Percentiles rank a stretch among this genome's conserved stretches.
phyloP scores from a whole-genome alignment of 2,329 filamentous ascomycete genomes.

The Colletotrichum chlorophyti region DNA sequence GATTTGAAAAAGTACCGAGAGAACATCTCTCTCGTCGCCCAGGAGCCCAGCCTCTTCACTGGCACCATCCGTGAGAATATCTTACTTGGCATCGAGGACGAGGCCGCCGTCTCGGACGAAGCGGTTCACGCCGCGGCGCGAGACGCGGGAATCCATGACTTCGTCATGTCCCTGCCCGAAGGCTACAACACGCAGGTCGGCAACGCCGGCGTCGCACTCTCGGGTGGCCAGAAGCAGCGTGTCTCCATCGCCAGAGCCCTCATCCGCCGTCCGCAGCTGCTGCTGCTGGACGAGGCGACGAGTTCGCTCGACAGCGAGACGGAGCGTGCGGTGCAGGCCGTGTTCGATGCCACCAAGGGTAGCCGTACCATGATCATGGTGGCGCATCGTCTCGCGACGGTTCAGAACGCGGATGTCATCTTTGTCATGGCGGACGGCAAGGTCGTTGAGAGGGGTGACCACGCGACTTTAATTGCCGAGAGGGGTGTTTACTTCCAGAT shows the following conservation, averaged over 20 bases:
- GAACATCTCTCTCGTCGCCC: conserved; percentile 47
- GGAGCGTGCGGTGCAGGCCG: conserved; percentile 23
- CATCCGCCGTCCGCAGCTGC: conserved; percentile 16
- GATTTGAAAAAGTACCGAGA: conserved; percentile 37
- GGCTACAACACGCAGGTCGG: conserved; percentile 57
- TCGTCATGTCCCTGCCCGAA: conserved; percentile 69
- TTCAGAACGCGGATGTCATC: conserved; percentile 50
- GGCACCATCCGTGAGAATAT: conserved; percentile 42
- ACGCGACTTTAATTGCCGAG: conserved; percentile 19
- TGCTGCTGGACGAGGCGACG: conserved; percentile 23
- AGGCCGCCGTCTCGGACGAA: conserved; percentile 16
- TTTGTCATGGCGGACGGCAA: conserved; percentile 50
- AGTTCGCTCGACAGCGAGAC: conserved; percentile 26
- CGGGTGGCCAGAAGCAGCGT: conserved; percentile 63
- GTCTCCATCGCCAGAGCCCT: conserved; percentile 48
- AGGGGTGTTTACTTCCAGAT: conserved; percentile 25
- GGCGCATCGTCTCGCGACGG: conserved; percentile 49
- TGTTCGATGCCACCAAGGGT: conserved; percentile 22
- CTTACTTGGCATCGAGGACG: conserved; percentile 29
- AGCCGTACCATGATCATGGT: conserved; percentile 40
- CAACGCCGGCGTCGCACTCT: conserved; percentile 39
- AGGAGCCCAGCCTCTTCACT: conserved; percentile 50
- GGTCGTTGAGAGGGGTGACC: conserved; percentile 42
- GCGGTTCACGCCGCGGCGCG: conserved; percentile 32
- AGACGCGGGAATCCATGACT: conserved; percentile 71